Base-by-base conservation (phyloP, 768 basidiomycete species). In the Serendipita sp. region DNA sequence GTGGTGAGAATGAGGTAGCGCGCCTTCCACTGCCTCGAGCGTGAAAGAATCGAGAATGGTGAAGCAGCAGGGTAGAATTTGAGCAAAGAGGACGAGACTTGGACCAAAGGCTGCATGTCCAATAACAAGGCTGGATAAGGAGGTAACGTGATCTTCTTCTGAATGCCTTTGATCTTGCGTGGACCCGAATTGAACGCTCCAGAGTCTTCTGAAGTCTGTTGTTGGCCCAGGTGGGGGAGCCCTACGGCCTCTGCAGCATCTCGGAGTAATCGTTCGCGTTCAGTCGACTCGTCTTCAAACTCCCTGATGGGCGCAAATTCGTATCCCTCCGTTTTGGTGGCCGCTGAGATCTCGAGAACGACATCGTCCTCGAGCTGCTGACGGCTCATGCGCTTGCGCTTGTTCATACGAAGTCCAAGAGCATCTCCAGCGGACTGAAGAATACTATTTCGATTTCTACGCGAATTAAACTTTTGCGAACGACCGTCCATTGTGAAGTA, bases 221-320 rank as follows among this genome's bases (percentile, higher is more conserved):
- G 82, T 75, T 37, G 78, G 40, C 40, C 40, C 40, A 40, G 78
- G 8, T 81, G 79, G 64, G 76, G 79, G 36, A 89, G 75, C 3
- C 88, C 88, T 53, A 91, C 83, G 11, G 85, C 81, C 69, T 87
- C 83, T 0, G 88, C 88, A 16, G 88, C 88, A 44, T 80, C 83
- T 63, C 86, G 84, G 36, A 87, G 76, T 36, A 91, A 74, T n/a
- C 86, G 81, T 66, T 86, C 81, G 8, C 88, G 81, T 68, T 90
- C 88, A 31, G 31, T 29, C 69, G 85, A 83, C 55, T 80, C 77
- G 69, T 90, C 88, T 50, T 76, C 79, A 60, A 11, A 31, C 18
- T 60, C 55, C 10, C 16, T 23, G 33, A 60, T 34, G 55, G 55
- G 16, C 16, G 55, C 4, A 10, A n/a, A 37, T 10, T 31, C 29